Evolutionary conservation across 768 basidiomycete species (phyloP), one percentile per base, ranked within the genome.

Genomic region (Tephrocybe sp.): DNA sequence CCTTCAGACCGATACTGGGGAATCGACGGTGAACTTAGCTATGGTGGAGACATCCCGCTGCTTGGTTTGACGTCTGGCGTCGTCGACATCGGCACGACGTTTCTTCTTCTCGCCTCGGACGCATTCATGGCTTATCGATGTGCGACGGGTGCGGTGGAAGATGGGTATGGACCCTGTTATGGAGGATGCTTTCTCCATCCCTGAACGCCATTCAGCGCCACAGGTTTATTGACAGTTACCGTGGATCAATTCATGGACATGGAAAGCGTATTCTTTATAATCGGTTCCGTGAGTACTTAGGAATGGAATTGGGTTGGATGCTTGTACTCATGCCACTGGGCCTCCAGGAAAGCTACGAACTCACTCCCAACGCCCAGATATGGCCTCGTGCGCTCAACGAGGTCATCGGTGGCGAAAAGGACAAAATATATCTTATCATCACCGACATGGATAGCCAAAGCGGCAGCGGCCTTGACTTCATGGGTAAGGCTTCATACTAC

Each of bases 321-420:
- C 4, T 1, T 6, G 32, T 20, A 17, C 30, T 45, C 20, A 35
- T 46, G 26, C 16, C 19, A 43, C 51, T 31, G 7, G 12, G 13
- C 12, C 31, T 20, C 52, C 52, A 81, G 77, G 66, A 66, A 13
- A 75, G 73, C 8, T 84, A 74, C 57, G 78, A 80, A 62, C 56
- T 87, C 49, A 82, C 79, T 2, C 62, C 80, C 13, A 83, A 85
- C 58, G 84, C 82, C 3, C 85, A 89, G 72, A 80, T 84, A 54
- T 87, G 84, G 83, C 85, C 84, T 0, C 78, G 82, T 41, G 60
- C 70, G 3, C 69, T 81, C 53, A 87, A 88, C 68, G 64, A 68
- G 13, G 65, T 67, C 31, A 74, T 89, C 12, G 83, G 83, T 49
- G 87, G 87, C 40, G 62, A 67, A 22, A 55, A 67, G 4, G 58